Evolutionary conservation across 441 rosid species (phyloP).

Genomic region (Eutrema salsugineum): DNA sequence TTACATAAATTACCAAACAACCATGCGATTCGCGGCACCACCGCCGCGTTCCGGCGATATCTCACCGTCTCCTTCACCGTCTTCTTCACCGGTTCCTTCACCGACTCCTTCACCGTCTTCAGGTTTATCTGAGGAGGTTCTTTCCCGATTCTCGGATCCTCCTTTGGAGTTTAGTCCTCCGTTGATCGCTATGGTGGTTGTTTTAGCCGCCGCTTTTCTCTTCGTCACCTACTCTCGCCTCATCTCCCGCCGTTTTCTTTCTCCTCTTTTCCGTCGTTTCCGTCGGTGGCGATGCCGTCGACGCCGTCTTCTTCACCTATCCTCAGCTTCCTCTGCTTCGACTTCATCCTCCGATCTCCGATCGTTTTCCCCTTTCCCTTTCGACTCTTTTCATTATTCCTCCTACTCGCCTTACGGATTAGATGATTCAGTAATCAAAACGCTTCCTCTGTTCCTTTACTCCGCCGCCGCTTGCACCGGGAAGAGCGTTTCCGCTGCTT

Average conservation of each 20-base stretch:
- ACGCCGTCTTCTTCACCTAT: conserved; percentile 38
- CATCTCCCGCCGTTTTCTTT: conserved; percentile 66
- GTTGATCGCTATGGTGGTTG: conserved; percentile 85
- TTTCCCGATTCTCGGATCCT: conserved; percentile 30
- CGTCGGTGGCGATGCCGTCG: conserved; percentile 50
- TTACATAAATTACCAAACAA: not conserved
- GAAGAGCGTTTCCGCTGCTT: not conserved
- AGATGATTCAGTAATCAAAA: conserved; percentile 64
- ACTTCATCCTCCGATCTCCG: conserved; percentile 43
- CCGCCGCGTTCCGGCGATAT: conserved; percentile 14
- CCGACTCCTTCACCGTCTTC: conserved; percentile 14
- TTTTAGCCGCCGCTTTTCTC: conserved; percentile 75
- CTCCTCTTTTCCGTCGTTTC: conserved; percentile 38
- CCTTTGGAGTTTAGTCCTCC: conserved; percentile 81
- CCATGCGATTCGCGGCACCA: conserved; percentile 29
- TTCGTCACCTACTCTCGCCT: conserved; percentile 75
- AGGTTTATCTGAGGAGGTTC: not conserved
- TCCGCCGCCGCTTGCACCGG: conserved; percentile 33
- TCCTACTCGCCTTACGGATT: conserved; percentile 60
- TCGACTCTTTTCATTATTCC: conserved; percentile 44
- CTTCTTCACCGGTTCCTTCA: conserved; percentile 13
- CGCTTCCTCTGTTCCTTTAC: conserved; percentile 56
- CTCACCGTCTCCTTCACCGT: conserved; percentile 19
- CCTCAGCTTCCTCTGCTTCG: conserved; percentile 45
- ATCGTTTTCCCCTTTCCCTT: conserved; percentile 47